A percentile compares a stretch with the other conserved stretches of the same genome.
Evolutionary conservation across 805 yeast genomes (phyloP).

Genomic region (Ogataea pini): DNA sequence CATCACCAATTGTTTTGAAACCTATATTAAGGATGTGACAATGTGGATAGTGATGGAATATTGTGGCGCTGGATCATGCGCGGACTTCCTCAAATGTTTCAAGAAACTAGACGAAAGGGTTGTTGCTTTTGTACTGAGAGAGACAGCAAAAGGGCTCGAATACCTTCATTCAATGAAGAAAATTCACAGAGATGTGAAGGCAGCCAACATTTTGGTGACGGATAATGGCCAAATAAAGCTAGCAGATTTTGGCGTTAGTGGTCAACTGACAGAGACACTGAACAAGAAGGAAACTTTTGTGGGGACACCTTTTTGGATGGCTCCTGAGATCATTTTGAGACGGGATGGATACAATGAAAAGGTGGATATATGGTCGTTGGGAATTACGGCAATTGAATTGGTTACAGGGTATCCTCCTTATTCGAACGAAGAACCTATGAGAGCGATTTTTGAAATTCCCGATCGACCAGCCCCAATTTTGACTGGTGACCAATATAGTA

Average conservation of each 20-base stretch:
- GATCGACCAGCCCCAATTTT: slow-evolving; percentile 61
- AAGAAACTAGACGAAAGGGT: slow-evolving; percentile 58
- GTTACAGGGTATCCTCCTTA: slow-evolving; percentile 82
- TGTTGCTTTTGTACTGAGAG: slow-evolving; percentile 62
- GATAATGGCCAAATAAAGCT: slow-evolving; percentile 69
- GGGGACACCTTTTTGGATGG: slow-evolving; percentile 99
- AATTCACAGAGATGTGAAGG: slow-evolving; percentile 88
- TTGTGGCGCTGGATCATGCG: slow-evolving; percentile 93
- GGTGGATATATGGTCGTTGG: slow-evolving; percentile 95
- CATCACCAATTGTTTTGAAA: slow-evolving; percentile 66
- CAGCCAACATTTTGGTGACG: slow-evolving; percentile 83
- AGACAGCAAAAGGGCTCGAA: slow-evolving; percentile 66
- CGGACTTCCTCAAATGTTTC: slow-evolving; percentile 63
- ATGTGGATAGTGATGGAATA: slow-evolving; percentile 94
- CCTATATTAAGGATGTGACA: slow-evolving; percentile 61
- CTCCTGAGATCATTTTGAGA: slow-evolving; percentile 82
- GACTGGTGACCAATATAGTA: slow-evolving; percentile 44
- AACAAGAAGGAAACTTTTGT: slow-evolving; percentile 73
- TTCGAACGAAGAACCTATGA: slow-evolving; percentile 71
- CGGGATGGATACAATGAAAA: slow-evolving; percentile 71
- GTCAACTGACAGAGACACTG: slow-evolving; percentile 63
- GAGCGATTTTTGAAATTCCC: slow-evolving; percentile 72
- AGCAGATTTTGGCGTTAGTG: slow-evolving; percentile 94
- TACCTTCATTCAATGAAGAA: slow-evolving; percentile 75
- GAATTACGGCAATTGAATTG: slow-evolving; percentile 87